These are phyloP conservation scores for Pilasporangium apinafurcum DNA, from an alignment of 352 stramenopile species.

Conservation along the genomic window DNA sequence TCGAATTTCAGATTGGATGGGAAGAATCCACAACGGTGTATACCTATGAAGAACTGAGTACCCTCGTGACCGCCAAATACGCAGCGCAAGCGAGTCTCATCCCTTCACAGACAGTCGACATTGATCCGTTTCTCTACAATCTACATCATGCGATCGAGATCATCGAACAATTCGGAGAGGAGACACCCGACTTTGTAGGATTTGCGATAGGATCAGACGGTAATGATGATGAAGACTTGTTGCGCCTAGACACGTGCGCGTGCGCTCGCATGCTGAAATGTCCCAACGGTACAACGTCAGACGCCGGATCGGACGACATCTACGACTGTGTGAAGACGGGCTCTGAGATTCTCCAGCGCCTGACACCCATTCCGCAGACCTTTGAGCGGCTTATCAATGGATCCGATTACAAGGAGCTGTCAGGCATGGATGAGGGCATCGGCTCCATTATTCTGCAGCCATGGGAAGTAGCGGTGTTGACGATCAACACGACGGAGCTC, in stretches of 20 bases:
- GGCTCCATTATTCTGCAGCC: conserved; percentile 74
- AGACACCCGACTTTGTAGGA: conserved; percentile 69
- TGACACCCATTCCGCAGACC: conserved; percentile 71
- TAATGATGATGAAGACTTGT: conserved; percentile 20
- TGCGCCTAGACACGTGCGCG: conserved; percentile 90
- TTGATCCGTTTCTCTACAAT: conserved; percentile 92
- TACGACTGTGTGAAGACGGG: conserved; percentile 88
- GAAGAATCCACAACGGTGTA: conserved; percentile 46
- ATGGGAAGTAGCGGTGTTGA: conserved; percentile 90
- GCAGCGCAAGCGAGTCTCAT: conserved; percentile 16
- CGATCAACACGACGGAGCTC: conserved; percentile 89
- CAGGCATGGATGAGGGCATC: conserved; percentile 46
- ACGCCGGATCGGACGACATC: conserved; percentile 60
- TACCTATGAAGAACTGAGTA: conserved; percentile 78
- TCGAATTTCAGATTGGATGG: conserved; percentile 69
- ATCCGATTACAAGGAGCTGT: conserved; percentile 73
- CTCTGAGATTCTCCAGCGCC: conserved; percentile 84
- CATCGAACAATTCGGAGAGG: conserved; percentile 84
- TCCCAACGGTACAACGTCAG: conserved; percentile 89
- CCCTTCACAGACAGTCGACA: conserved; percentile 14
- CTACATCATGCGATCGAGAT: conserved; percentile 83
- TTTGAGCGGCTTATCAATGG: conserved; percentile 46
- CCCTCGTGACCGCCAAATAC: conserved; percentile 37
- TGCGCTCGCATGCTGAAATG: conserved; percentile 92
- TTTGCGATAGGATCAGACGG: conserved; percentile 35